Conservation (phyloP, 192 early-diverging fungal genomes). For the Entomortierella parvispora region DNA sequence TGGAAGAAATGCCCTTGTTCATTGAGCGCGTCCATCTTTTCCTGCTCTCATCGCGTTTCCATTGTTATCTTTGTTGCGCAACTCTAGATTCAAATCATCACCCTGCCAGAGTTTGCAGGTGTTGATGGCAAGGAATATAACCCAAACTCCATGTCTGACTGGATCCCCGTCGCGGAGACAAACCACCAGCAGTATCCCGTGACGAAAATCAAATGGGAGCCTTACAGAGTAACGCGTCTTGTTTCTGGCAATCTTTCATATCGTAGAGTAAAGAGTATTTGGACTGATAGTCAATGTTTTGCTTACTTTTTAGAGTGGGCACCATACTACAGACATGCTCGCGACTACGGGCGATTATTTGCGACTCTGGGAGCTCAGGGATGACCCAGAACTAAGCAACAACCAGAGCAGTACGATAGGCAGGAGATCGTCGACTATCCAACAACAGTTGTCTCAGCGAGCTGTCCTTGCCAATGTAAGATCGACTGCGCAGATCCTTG, state of each 20-base stretch:
- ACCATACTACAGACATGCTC: constrained; percentile 73
- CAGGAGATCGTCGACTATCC: constrained; percentile 28
- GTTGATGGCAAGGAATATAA: constrained; percentile 43
- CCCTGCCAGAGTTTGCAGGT: constrained; percentile 62
- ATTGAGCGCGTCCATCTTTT: too few species aligned
- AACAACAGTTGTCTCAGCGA: constrained; percentile 55
- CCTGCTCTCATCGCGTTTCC: too few species aligned
- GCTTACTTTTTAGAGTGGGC: constrained; percentile 37
- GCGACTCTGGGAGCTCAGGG: constrained; percentile 87
- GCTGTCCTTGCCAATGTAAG: constrained; percentile 72
- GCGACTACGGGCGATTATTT: constrained; percentile 91
- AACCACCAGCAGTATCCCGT: constrained; percentile 87
- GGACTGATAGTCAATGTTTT: too few species aligned
- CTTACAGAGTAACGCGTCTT: constrained; percentile 66
- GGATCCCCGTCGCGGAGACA: constrained; percentile 77
- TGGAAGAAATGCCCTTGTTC: too few species aligned
- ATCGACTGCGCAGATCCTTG: not conserved
- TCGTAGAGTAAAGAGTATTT: not conserved
- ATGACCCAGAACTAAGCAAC: constrained; percentile 56
- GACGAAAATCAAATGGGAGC: constrained; percentile 92
- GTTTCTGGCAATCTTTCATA: not conserved
- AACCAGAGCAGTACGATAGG: constrained; percentile 53
- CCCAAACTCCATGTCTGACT: constrained; percentile 64
- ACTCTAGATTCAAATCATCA: constrained; percentile 77
- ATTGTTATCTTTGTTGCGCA: too few species aligned